phyloP scores from a whole-genome alignment of 2,329 filamentous ascomycete genomes.

The Alternaria sp. region DNA sequence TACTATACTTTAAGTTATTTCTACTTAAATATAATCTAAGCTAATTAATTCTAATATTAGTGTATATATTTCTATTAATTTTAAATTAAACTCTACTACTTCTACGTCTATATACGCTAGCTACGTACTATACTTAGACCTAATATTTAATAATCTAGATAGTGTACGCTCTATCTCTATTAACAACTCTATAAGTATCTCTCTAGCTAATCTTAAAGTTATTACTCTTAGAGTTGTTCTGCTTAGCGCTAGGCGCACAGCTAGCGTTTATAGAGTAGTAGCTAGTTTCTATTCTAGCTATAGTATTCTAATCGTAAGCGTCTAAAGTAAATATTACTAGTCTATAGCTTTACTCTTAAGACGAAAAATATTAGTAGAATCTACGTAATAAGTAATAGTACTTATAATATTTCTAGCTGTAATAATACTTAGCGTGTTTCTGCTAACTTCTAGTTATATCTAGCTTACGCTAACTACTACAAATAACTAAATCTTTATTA shows the following conservation, averaged over 20 bases:
- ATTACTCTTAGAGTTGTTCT: conserved; percentile 23
- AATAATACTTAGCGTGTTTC: neutral
- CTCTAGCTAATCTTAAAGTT: conserved; percentile 51
- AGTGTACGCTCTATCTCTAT: conserved; percentile 29
- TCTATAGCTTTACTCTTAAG: neutral
- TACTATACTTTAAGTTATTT: no score
- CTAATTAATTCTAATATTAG: no score
- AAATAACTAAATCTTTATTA: neutral
- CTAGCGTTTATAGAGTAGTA: conserved; percentile 47
- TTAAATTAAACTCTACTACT: neutral
- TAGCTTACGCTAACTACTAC: neutral
- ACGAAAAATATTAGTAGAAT: neutral
- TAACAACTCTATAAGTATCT: conserved; percentile 39
- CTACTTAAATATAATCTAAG: no score
- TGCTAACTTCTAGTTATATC: neutral
- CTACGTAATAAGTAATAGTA: neutral
- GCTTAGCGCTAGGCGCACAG: conserved; percentile 45
- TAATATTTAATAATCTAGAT: conserved; percentile 7
- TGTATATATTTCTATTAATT: no score
- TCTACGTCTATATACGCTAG: neutral
- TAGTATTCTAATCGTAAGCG: conserved; percentile 42
- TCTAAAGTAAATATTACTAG: conserved; percentile 8
- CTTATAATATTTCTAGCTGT: neutral
- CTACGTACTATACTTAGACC: neutral
- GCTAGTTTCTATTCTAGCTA: conserved; percentile 52